phyloP scores from a whole-genome alignment of 1,139 yeast species.

The Taiozyma onychis region DNA sequence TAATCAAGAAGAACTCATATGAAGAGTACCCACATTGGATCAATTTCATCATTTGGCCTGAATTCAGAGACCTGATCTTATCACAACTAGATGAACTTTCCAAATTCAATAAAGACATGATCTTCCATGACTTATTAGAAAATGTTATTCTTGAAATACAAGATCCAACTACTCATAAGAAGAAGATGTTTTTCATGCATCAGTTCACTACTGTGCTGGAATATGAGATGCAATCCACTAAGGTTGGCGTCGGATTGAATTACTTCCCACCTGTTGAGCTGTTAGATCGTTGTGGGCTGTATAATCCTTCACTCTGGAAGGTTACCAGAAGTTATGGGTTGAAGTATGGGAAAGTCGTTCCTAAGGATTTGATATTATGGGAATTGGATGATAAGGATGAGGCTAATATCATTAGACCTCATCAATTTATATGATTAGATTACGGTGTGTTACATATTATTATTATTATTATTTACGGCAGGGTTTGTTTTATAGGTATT shows the following conservation, averaged over 20 bases:
- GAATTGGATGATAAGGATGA: constrained; percentile 8
- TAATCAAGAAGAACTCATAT: constrained; percentile 3
- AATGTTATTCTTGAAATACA: constrained; percentile 7
- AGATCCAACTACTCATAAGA: background rate
- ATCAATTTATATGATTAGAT: background rate
- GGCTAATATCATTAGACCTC: constrained; percentile 5
- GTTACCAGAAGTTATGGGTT: constrained; percentile 8
- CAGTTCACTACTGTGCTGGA: constrained; percentile 4
- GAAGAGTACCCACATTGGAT: constrained; percentile 12
- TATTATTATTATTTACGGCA: background rate
- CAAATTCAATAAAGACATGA: constrained; percentile 2
- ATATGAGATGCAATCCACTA: constrained; percentile 1
- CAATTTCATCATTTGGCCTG: constrained; percentile 12
- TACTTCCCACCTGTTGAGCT: constrained; percentile 7
- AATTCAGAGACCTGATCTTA: constrained; percentile 8
- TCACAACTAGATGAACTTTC: constrained; percentile 7
- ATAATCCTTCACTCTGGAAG: constrained; percentile 9
- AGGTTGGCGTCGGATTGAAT: background rate
- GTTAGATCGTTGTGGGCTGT: constrained; percentile 6
- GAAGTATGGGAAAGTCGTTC: constrained; percentile 8
- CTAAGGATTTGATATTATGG: constrained; percentile 8
- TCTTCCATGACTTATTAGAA: constrained; percentile 9
- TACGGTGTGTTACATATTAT: background rate
- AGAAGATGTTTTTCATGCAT: constrained; percentile 4
- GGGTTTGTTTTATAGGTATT: background rate